These are phyloP conservation scores for Acanthamoeba pearcei DNA, from an alignment of 208 protist species.

Conservation along the genomic window DNA sequence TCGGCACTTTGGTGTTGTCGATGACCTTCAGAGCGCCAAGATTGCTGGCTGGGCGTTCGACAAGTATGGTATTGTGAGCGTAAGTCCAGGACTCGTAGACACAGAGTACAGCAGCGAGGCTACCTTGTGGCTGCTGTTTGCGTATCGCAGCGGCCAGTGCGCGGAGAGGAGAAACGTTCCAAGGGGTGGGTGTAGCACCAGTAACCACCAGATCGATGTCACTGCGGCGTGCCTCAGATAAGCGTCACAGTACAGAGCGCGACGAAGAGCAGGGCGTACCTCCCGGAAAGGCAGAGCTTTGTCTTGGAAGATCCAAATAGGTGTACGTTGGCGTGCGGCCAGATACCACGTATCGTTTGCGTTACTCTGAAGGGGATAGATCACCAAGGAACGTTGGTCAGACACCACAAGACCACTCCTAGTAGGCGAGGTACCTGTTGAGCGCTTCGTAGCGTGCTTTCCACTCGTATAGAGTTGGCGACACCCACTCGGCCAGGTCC, in stretches of 20 bases:
- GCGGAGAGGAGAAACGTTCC: not conserved
- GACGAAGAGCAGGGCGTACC: not conserved
- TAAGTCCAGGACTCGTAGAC: too few species aligned
- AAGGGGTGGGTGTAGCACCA: not conserved
- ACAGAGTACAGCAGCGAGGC: too few species aligned
- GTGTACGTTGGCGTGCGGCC: not conserved
- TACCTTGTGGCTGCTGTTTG: not conserved
- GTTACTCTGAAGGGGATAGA: not conserved
- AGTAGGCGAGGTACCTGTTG: not conserved
- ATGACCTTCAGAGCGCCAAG: not conserved
- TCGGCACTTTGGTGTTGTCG: not conserved
- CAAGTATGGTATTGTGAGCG: too few species aligned
- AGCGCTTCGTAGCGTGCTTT: not conserved
- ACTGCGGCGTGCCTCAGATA: not conserved
- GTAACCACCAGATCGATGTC: conserved; percentile 12
- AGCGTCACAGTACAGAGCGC: not conserved
- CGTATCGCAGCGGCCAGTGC: not conserved
- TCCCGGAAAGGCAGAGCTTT: conserved; percentile 10
- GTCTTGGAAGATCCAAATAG: conserved; percentile 8
- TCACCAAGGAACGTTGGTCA: too few species aligned
- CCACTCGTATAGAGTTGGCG: not conserved
- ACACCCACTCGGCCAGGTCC: conserved; percentile 5
- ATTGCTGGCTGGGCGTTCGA: too few species aligned
- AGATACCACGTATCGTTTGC: not conserved
- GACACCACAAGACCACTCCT: not conserved